These are phyloP conservation scores for Ophiocordyceps sinensis DNA, from an alignment of 2,329 filamentous ascomycete species.

Conservation along the genomic window DNA sequence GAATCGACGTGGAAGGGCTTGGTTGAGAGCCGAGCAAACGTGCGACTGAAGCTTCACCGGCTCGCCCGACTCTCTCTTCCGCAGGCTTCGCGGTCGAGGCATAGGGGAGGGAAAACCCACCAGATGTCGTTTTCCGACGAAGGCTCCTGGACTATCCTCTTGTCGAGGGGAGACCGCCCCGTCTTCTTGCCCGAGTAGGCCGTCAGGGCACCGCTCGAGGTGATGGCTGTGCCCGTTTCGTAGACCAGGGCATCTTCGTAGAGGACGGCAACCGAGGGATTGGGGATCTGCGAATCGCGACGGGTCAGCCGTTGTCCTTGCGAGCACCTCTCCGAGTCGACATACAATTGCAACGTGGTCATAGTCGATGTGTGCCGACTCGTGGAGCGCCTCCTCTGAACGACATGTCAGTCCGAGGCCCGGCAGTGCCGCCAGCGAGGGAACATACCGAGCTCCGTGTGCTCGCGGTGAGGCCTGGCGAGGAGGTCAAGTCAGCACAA, in stretches of 20 bases:
- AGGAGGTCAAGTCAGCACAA: conserved; percentile 12
- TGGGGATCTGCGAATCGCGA: conserved; percentile 46
- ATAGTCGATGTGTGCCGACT: conserved; percentile 98
- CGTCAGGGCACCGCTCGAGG: conserved; percentile 83
- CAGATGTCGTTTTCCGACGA: conserved; percentile 84
- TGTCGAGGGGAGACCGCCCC: conserved; percentile 89
- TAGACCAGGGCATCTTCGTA: conserved; percentile 97
- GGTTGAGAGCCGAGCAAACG: not conserved
- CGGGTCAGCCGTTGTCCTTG: conserved; percentile 1
- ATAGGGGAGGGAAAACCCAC: conserved; percentile 25
- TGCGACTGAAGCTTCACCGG: not conserved
- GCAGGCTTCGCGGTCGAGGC: not conserved
- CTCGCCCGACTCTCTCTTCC: not conserved
- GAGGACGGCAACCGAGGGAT: conserved; percentile 85
- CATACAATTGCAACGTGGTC: conserved; percentile 93
- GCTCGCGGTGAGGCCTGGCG: conserved; percentile 61
- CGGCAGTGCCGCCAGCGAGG: not conserved
- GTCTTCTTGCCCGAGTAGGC: conserved; percentile 98
- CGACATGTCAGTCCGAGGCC: conserved; percentile 8
- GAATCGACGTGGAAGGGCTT: not conserved
- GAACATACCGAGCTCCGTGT: conserved; percentile 69
- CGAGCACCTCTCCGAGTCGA: not conserved
- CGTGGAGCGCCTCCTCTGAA: conserved; percentile 81
- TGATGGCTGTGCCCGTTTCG: conserved; percentile 95
- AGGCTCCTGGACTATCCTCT: conserved; percentile 89